Base-by-base conservation (phyloP, 2,329 filamentous ascomycete species). In the Tolypocladium capitatum region DNA sequence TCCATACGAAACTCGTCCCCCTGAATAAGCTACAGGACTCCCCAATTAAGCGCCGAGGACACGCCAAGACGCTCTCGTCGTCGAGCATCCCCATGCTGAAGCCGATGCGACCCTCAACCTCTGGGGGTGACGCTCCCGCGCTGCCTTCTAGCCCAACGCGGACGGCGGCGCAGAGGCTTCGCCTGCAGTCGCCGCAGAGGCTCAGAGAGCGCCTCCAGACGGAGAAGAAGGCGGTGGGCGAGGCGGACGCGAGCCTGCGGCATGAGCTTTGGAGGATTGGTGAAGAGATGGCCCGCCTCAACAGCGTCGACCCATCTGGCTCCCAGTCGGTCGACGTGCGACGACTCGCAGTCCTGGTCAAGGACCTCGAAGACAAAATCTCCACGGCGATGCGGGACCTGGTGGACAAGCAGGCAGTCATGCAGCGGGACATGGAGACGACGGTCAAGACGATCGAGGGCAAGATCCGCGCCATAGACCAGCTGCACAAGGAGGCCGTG, bases 401-500 rank as follows among this genome's bases (percentile, higher is more conserved):
- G 41, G 73, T 71, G 11, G 70, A 74, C 14, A 78, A 78, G 43
- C 80, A 86, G 45, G 70, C 75, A 8, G 68, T 73, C 4, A 74
- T 94, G 45, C 79, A 84, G 51, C 72, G 70, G 30, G 88, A 94
- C 54, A 70, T 94, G 55, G 80, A 87, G 38, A 78, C 72, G 20
- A 82, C 81, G 1, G 72, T 95, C 14, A 75, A 79, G 56, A 80
- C 87, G 2, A 81, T 79, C 14, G 89, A 96, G 62, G 76, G 76
- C 50, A 90, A 92, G 57, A 82, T 83, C 50, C 84, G 82, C 56
- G 84, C 84, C 36, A 79, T 96, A 46, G 90, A 96, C 61, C 86
- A 94, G 65, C 70, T 95, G 46, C 94, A 94, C 68, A 85, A 87
- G 54, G 88, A 95, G 60, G 79, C 83, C 16, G 88, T 82, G 56